Percentiles rank a stretch among this genome's conserved stretches.
Evolutionary conservation across 371 early-diverging fungal genomes (phyloP).

Genomic region (Blastocladiella emersonii): DNA sequence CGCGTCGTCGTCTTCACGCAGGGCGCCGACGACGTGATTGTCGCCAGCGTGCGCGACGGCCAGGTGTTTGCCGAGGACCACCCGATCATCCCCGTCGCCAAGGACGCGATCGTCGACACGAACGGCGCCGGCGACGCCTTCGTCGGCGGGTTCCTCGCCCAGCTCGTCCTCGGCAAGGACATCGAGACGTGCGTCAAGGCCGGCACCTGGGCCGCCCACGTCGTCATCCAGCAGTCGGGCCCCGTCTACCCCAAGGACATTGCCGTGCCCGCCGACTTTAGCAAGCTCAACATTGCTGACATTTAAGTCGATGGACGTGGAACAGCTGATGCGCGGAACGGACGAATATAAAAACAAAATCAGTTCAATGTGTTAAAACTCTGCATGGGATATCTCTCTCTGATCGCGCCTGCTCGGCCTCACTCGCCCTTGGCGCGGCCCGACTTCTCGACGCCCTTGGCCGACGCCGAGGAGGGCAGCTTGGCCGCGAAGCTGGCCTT

Average conservation of each 20-base stretch:
- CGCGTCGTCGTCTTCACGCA: slow-evolving; percentile 89
- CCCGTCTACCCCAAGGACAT: slow-evolving; percentile 46
- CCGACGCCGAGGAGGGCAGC: not conserved
- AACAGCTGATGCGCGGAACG: no score
- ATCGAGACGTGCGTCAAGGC: slow-evolving; percentile 57
- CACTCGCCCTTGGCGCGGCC: not conserved
- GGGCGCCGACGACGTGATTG: slow-evolving; percentile 60
- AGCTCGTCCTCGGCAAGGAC: slow-evolving; percentile 54
- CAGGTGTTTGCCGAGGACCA: slow-evolving; percentile 34
- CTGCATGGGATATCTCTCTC: no score
- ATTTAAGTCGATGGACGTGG: no score
- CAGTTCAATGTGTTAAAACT: no score
- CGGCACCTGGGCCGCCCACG: slow-evolving; percentile 81
- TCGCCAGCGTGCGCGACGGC: slow-evolving; percentile 25
- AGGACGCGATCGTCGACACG: slow-evolving; percentile 74
- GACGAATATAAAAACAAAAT: no score
- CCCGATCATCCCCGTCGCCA: slow-evolving; percentile 54
- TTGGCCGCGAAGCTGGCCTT: not conserved
- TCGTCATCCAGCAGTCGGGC: slow-evolving; percentile 77
- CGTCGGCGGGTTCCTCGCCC: slow-evolving; percentile 82
- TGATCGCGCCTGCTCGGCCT: no score
- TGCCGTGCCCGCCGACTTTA: not conserved
- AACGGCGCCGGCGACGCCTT: slow-evolving; percentile 97
- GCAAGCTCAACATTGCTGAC: not conserved
- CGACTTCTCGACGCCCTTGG: not conserved